Conservation (phyloP, 441 rosid species). For the Arabidopsis lyrata region DNA sequence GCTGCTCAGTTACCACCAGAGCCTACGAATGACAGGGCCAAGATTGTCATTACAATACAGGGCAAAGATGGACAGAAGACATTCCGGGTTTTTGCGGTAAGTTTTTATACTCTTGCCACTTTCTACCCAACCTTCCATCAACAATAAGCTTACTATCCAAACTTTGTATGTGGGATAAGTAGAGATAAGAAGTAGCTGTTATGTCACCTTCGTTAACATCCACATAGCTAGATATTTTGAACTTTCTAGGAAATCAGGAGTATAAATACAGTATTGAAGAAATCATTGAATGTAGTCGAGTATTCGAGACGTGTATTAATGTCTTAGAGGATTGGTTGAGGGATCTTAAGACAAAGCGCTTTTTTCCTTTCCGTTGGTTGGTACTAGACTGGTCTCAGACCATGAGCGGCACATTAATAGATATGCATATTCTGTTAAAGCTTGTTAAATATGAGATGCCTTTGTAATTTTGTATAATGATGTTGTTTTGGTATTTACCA, state of each 20-base stretch:
- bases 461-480: background rate
- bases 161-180: conserved; percentile 1
- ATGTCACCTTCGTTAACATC: background rate
- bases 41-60: conserved; percentile 76
- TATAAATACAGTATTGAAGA: background rate
- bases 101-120: background rate
- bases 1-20: conserved; percentile 46
- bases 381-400: too few species aligned
- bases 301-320: background rate
- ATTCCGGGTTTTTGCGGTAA: conserved; percentile 75
- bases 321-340: conserved; percentile 7
- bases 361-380: background rate
- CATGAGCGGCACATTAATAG: too few species aligned
- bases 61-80: conserved; percentile 68
- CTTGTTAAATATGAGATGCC: background rate
- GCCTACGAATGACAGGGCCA: conserved; percentile 59
- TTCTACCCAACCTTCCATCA: conserved; percentile 7
- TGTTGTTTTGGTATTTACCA: conserved; percentile 19
- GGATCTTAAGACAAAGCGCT: background rate
- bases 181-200: background rate
- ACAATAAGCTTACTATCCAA: background rate
- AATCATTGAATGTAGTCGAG: background rate
- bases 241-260: background rate
- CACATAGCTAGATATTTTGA: background rate
- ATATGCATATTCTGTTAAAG: too few species aligned